Conservation (phyloP, 129 eudicot species). For the Arctium minus region DNA sequence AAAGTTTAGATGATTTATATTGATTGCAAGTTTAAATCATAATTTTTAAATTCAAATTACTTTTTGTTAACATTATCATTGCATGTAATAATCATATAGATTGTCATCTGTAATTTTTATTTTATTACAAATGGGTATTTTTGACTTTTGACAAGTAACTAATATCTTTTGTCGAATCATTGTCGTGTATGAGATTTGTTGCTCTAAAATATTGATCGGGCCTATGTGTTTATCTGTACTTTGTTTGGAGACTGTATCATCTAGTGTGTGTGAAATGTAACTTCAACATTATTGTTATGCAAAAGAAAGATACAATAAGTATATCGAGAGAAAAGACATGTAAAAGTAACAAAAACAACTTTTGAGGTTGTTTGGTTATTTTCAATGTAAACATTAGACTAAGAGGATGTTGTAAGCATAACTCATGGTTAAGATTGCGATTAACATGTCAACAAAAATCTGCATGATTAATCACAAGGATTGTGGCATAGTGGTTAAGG, state of each 20-base stretch:
- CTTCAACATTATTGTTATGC: background rate
- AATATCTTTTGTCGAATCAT: background rate
- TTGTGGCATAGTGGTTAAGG: too few species aligned
- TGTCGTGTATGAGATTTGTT: background rate
- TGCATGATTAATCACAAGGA: background rate
- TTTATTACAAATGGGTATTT: background rate
- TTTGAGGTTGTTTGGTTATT: background rate
- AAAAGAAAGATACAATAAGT: too few species aligned
- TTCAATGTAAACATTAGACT: too few species aligned
- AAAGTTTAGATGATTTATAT: constrained; percentile 5
- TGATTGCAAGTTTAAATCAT: constrained; percentile 1
- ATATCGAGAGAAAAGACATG: background rate
- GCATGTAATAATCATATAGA: background rate
- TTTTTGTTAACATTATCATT: constrained; percentile 1
- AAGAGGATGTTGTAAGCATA: too few species aligned
- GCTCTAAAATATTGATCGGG: background rate
- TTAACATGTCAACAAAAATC: background rate
- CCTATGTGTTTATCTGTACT: too few species aligned
- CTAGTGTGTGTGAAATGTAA: background rate
- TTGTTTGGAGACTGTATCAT: background rate
- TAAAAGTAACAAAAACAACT: background rate
- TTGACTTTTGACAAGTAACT: background rate
- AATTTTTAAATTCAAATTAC: background rate
- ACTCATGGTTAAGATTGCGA: background rate
- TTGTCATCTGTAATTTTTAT: background rate